Percentiles rank a stretch among this genome's conserved stretches.
phyloP scores from a whole-genome alignment of 2,329 filamentous ascomycete genomes.

The Trichoderma oligosporum region DNA sequence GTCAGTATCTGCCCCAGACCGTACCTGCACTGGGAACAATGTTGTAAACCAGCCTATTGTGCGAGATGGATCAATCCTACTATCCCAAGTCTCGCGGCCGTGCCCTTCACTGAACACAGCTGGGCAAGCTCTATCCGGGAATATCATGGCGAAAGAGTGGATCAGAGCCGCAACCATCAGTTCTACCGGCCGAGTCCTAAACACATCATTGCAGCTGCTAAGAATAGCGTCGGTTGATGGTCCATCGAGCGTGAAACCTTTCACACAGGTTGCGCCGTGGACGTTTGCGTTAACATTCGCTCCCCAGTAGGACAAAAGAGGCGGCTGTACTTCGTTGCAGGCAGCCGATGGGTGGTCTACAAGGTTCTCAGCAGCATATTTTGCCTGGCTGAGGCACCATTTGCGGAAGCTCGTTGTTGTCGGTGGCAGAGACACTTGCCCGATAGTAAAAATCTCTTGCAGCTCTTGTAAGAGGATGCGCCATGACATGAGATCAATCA shows the following conservation, averaged over 20 bases:
- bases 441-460: conserved; percentile 2
- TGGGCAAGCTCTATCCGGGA: conserved; percentile 27
- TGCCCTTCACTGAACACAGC: conserved; percentile 33
- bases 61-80: conserved; percentile 28
- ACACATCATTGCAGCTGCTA: conserved; percentile 11
- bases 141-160: conserved; percentile 26
- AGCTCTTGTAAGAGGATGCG: conserved; percentile 20
- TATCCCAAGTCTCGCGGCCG: conserved; percentile 32
- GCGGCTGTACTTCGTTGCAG: too few species aligned
- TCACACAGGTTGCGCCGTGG: too few species aligned
- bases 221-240: conserved; percentile 5
- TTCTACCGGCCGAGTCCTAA: conserved; percentile 19
- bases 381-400: background rate
- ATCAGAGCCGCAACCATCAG: conserved; percentile 25
- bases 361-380: background rate
- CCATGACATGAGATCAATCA: conserved; percentile 24
- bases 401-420: background rate
- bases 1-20: background rate
- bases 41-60: conserved; percentile 39
- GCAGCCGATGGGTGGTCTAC: too few species aligned
- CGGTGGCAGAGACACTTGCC: background rate
- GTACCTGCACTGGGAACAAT: conserved; percentile 27
- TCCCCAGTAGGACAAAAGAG: too few species aligned
- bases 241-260: too few species aligned
- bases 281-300: too few species aligned